Conservation (phyloP, 2,329 filamentous ascomycete species). For the Penicillium corylophilum region DNA sequence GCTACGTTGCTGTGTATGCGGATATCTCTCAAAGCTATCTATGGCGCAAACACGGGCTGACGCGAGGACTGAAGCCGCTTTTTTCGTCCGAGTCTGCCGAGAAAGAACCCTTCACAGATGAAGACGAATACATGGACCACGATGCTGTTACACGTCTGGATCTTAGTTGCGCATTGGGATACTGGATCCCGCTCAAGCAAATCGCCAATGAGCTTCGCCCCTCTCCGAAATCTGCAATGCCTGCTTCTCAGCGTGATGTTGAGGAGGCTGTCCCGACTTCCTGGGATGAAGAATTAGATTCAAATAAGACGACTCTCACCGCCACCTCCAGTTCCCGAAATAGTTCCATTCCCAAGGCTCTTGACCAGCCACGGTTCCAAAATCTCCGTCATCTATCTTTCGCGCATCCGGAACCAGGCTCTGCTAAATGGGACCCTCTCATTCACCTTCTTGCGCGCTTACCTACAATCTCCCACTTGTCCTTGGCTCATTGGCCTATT, state of each 20-base stretch:
- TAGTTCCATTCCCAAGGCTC: conserved; percentile 18
- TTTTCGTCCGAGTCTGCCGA: conserved; percentile 36
- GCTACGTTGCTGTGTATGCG: conserved; percentile 56
- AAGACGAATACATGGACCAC: conserved; percentile 11
- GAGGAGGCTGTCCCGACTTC: conserved; percentile 33
- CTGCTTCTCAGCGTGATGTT: neutral
- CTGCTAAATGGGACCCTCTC: conserved; percentile 56
- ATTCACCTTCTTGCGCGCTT: conserved; percentile 54
- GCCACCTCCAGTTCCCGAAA: neutral
- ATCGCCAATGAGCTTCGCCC: conserved; percentile 46
- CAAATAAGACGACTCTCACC: conserved; percentile 4
- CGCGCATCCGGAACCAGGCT: conserved; percentile 46
- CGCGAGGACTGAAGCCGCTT: conserved; percentile 51
- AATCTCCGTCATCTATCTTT: conserved; percentile 60
- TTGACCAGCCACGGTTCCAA: conserved; percentile 44
- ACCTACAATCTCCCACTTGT: conserved; percentile 61
- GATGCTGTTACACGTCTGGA: conserved; percentile 53
- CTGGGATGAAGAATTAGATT: conserved; percentile 41
- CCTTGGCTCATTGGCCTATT: conserved; percentile 61
- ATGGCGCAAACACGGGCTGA: conserved; percentile 17
- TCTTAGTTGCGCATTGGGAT: conserved; percentile 51
- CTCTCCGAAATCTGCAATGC: conserved; percentile 13
- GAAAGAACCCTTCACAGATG: conserved; percentile 1
- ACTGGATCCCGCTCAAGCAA: conserved; percentile 50
- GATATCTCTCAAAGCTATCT: conserved; percentile 39